phyloP scores from a whole-genome alignment of 805 yeast species.

The Wickerhamomyces silvicola region DNA sequence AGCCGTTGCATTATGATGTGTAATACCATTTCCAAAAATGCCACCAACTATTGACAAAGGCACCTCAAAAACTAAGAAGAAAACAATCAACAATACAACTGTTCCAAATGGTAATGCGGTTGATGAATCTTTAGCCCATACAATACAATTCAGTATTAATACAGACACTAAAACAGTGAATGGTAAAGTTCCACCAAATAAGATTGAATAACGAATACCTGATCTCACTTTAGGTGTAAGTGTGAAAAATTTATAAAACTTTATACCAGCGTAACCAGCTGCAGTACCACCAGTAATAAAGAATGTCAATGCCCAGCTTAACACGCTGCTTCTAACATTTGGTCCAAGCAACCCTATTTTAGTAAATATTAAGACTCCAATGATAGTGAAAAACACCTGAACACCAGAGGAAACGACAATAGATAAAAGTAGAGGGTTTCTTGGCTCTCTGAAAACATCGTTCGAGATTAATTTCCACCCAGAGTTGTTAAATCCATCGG shows the following conservation, averaged over 20 bases:
- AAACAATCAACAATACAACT: slow-evolving; percentile 47
- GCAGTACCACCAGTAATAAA: slow-evolving; percentile 67
- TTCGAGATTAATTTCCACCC: slow-evolving; percentile 51
- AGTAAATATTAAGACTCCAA: slow-evolving; percentile 54
- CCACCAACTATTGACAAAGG: slow-evolving; percentile 80
- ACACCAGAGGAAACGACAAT: slow-evolving; percentile 66
- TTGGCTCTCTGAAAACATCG: slow-evolving; percentile 52
- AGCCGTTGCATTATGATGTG: slow-evolving; percentile 10
- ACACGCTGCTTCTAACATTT: slow-evolving; percentile 59
- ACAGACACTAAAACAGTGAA: slow-evolving; percentile 42
- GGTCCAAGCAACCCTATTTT: slow-evolving; percentile 57
- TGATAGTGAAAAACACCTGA: slow-evolving; percentile 59
- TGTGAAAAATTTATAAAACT: slow-evolving; percentile 51
- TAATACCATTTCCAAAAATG: slow-evolving; percentile 34
- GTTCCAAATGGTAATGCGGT: slow-evolving; percentile 77
- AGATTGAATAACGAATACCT: slow-evolving; percentile 25
- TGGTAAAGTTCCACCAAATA: slow-evolving; percentile 45
- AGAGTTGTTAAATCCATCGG: slow-evolving; percentile 21
- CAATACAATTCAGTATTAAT: slow-evolving; percentile 54
- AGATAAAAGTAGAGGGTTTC: slow-evolving; percentile 40
- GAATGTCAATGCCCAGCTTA: slow-evolving; percentile 51
- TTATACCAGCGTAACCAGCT: slow-evolving; percentile 68
- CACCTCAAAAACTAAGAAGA: slow-evolving; percentile 60
- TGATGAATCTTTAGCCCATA: slow-evolving; percentile 73
- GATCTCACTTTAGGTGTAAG: slow-evolving; percentile 20